Evolutionary conservation across 352 stramenopile genomes (phyloP), one percentile per base, ranked within the genome.

Genomic region (Phytophthora vignae): DNA sequence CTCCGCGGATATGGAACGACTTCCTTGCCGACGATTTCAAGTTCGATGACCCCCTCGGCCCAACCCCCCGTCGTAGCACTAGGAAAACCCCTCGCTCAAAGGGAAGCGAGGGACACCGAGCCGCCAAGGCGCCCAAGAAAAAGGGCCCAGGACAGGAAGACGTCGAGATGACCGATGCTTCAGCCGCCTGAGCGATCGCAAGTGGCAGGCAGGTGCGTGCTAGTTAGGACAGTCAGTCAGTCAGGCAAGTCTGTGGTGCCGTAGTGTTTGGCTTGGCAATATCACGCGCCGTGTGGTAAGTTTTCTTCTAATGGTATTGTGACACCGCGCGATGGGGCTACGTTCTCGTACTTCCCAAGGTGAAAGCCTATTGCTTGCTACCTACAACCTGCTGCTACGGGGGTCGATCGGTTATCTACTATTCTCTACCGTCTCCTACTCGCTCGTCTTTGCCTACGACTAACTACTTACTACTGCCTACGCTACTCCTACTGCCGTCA

Each of bases 11-110:
- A 84, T 90, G 83, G 82, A 79, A 87, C 29, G 87, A 94, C 22
- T 90, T 92, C 46, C 78, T 93, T n/a, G 79, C 77, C 8, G 84
- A 90, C 21, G 81, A 90, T 61, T 91, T 93, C 67, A 92, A 86
- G 71, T 83, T 90, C 54, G 82, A 90, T 33, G 61, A 80, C 46
- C 57, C 73, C 12, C 55, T 78, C 19, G 56, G 57, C 33, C 25
- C 55, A 40, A 74, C 64, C 36, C 60, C 66, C 53, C 67, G 46
- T 21, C 55, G 60, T 69, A 65, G 31, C 48, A 73, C 46, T 44
- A 73, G 63, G 65, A 78, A 70, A 44, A 60, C 66, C 4, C 56
- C 62, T 49, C 40, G 44, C 17, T 56, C 62, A 2, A 77, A 69
- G 9, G 40, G 25, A 46, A 21, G n/a, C 19, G 48, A 70, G 19